phyloP scores from a whole-genome alignment of 2,329 filamentous ascomycete species.

The Basipetospora chlamydospora region DNA sequence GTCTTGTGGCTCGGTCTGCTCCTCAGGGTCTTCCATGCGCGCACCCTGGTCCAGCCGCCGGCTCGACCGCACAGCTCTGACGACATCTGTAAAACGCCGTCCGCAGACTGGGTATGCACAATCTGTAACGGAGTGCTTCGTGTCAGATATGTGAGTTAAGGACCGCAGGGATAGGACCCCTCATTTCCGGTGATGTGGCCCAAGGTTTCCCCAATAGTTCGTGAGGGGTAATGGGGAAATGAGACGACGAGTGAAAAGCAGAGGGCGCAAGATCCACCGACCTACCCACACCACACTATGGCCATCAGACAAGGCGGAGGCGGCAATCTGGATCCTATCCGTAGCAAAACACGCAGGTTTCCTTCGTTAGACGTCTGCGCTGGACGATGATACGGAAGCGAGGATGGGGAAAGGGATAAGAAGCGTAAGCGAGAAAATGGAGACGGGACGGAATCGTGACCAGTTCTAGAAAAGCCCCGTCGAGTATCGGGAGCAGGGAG shows the following conservation, averaged over 20 bases:
- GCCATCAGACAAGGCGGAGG: slow-evolving; percentile 45
- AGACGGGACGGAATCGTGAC: not conserved
- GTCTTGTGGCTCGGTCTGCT: too few relatives aligned
- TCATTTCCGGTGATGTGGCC: too few relatives aligned
- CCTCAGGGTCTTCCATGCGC: too few relatives aligned
- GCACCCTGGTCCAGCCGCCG: not conserved
- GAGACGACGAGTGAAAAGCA: slow-evolving; percentile 3
- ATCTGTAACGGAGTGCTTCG: slow-evolving; percentile 16
- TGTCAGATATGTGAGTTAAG: too few relatives aligned
- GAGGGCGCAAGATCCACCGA: slow-evolving; percentile 27
- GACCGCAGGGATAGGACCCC: too few relatives aligned
- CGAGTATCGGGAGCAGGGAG: too few relatives aligned
- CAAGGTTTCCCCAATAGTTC: too few relatives aligned
- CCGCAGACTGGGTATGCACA: slow-evolving; percentile 25
- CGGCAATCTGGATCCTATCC: slow-evolving; percentile 53
- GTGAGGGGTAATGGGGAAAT: too few relatives aligned
- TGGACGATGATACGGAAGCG: slow-evolving; percentile 3
- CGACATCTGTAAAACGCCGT: slow-evolving; percentile 19
- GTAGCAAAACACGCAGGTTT: too few relatives aligned
- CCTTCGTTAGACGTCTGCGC: too few relatives aligned
- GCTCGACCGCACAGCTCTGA: slow-evolving; percentile 7
- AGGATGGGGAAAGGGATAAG: not conserved
- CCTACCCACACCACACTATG: slow-evolving; percentile 69
- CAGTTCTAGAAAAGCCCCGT: too few relatives aligned
- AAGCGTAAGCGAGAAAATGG: not conserved